Percentiles rank a stretch among this genome's conserved stretches.
These are phyloP conservation scores for Cladorrhinum samala DNA, from an alignment of 495 filamentous ascomycete species.

Conservation along the genomic window DNA sequence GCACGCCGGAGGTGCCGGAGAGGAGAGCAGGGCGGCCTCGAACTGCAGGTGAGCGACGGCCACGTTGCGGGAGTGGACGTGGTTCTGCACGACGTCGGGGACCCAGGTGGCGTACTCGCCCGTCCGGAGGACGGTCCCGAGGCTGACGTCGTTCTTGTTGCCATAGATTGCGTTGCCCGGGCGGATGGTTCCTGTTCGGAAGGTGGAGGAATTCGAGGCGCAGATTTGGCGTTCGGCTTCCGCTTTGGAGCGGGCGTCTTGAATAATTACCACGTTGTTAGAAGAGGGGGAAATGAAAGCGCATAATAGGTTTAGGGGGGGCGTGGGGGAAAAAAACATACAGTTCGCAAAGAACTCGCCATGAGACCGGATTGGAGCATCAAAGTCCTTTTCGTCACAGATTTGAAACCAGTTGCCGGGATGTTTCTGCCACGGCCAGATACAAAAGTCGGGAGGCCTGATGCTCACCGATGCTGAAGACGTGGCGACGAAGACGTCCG, in stretches of 20 bases:
- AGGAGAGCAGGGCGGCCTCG: conserved; percentile 43
- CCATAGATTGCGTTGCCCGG: conserved; percentile 56
- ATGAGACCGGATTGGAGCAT: conserved; percentile 38
- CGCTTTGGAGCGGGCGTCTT: conserved; percentile 43
- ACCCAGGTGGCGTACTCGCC: conserved; percentile 37
- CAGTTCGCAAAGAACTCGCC: conserved; percentile 50
- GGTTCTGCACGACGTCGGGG: conserved; percentile 46
- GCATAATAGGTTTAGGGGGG: too few relatives aligned
- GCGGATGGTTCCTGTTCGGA: conserved; percentile 53
- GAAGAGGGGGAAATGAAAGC: neutral
- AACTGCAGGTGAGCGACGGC: conserved; percentile 51
- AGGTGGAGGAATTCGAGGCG: conserved; percentile 37
- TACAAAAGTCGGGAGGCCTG: conserved; percentile 40
- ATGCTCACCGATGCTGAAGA: conserved; percentile 49
- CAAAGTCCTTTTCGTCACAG: conserved; percentile 41
- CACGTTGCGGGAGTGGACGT: conserved; percentile 51
- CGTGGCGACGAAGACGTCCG: conserved; percentile 53
- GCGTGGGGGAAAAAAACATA: conserved; percentile 7
- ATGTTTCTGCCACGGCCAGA: conserved; percentile 40
- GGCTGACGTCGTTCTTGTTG: conserved; percentile 38
- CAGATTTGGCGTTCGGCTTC: conserved; percentile 49
- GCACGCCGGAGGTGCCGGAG: conserved; percentile 26
- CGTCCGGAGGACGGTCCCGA: conserved; percentile 22
- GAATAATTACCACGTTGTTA: neutral
- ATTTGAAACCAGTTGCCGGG: conserved; percentile 39